Evolutionary conservation across 192 early-diverging fungal species (phyloP).

Genomic region (Gryganskiella cystojenkinii): DNA sequence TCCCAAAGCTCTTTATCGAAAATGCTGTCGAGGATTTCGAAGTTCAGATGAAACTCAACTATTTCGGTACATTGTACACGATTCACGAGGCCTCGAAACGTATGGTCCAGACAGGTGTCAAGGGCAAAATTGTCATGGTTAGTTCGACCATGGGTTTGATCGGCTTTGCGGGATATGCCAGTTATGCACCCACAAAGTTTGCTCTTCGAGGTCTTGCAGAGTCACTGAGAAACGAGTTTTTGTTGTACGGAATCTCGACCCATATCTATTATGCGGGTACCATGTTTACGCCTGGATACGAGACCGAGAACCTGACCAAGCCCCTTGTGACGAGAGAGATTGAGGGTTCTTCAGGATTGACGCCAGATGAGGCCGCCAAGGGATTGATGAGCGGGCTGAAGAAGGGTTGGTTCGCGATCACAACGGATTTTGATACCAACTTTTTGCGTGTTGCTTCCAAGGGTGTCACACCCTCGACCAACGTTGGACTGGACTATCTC

Average conservation of each 20-base stretch:
- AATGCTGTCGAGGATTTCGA: conserved; percentile 66
- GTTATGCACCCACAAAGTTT: conserved; percentile 77
- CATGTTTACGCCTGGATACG: conserved; percentile 77
- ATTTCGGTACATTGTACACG: conserved; percentile 71
- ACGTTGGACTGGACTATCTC: conserved; percentile 31
- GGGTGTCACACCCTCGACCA: conserved; percentile 30
- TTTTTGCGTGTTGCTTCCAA: conserved; percentile 32
- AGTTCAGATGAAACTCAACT: conserved; percentile 71
- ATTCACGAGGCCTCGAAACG: conserved; percentile 70
- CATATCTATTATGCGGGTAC: conserved; percentile 81
- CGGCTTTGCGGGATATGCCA: conserved; percentile 74
- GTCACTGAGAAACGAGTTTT: conserved; percentile 71
- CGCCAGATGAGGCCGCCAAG: conserved; percentile 69
- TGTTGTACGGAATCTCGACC: conserved; percentile 68
- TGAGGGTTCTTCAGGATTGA: conserved; percentile 70
- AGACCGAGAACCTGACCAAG: conserved; percentile 78
- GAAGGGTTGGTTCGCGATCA: conserved; percentile 41
- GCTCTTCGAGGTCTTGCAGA: conserved; percentile 81
- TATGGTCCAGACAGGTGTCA: conserved; percentile 66
- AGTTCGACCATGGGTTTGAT: conserved; percentile 75
- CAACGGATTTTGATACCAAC: conserved; percentile 44
- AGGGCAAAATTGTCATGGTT: conserved; percentile 76
- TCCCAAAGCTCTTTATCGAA: conserved; percentile 76
- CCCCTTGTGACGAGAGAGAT: conserved; percentile 75
- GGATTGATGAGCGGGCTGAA: conserved; percentile 56